Base-by-base conservation (phyloP, 352 stramenopile species). In the Phytophthora agathidicida region DNA sequence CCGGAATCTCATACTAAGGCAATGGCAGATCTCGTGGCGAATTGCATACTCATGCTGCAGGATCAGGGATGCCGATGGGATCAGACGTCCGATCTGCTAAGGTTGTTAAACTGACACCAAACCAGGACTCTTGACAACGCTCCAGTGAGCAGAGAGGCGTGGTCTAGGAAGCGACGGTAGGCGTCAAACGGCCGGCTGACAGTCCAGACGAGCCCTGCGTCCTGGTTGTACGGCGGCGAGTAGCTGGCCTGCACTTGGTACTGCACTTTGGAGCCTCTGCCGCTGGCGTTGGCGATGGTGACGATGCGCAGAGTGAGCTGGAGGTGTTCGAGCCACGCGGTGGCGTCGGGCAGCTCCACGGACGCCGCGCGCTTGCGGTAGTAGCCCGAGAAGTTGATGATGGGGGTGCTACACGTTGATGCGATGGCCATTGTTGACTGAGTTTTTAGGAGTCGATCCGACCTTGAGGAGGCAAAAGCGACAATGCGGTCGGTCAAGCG, bases 101-200 rank as follows among this genome's bases (percentile, higher is more conserved):
- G n/a, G n/a, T n/a, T n/a, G n/a, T n/a, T n/a, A n/a, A n/a, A n/a
- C n/a, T n/a, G n/a, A n/a, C n/a, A n/a, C n/a, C n/a, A n/a, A n/a
- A n/a, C n/a, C n/a, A n/a, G n/a, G n/a, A n/a, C n/a, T n/a, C n/a
- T n/a, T n/a, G n/a, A n/a, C n/a, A n/a, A n/a, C n/a, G n/a, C n/a
- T n/a, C n/a, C n/a, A n/a, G n/a, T n/a, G n/a, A n/a, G n/a, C n/a
- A n/a, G n/a, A n/a, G n/a, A n/a, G n/a, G n/a, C n/a, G n/a, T n/a
- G n/a, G n/a, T n/a, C n/a, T n/a, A n/a, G 79, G 43, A 89, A 80
- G 22, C 53, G 55, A 9, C 64, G 60, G 32, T 77, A 86, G 23
- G 72, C 76, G 1, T 85, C 65, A 27, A 78, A 83, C 7, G 61
- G 51, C 9, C 51, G 60, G 17, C 36, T 26, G 5, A 70, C 66